Evolutionary conservation across 2,329 filamentous ascomycete genomes (phyloP).

Genomic region (Colletotrichum somersetense): DNA sequence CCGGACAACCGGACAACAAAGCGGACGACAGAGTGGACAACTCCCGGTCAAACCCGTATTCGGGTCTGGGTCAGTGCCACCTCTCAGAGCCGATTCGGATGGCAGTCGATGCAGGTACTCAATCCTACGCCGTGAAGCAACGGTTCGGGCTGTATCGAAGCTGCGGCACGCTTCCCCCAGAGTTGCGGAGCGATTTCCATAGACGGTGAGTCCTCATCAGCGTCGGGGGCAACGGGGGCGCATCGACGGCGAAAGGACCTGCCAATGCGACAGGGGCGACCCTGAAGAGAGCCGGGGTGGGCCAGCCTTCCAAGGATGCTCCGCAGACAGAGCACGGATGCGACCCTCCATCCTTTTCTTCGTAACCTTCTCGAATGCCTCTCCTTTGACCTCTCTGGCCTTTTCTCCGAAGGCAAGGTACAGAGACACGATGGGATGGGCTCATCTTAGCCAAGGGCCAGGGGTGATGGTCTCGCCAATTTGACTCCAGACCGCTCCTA

Average conservation of each 20-base stretch:
- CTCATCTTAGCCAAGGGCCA: slow-evolving; percentile 7
- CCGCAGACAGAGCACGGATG: slow-evolving; percentile 40
- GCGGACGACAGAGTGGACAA: slow-evolving; percentile 8
- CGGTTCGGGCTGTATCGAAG: slow-evolving; percentile 18
- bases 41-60: background rate
- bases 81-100: slow-evolving; percentile 17
- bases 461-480: slow-evolving; percentile 33
- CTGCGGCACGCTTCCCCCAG: slow-evolving; percentile 12
- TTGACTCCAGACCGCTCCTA: slow-evolving; percentile 36
- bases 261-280: slow-evolving; percentile 33
- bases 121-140: slow-evolving; percentile 1
- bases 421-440: slow-evolving; percentile 21
- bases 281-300: slow-evolving; percentile 35
- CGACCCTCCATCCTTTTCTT: slow-evolving; percentile 39
- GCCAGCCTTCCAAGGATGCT: slow-evolving; percentile 33
- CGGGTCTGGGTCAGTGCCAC: slow-evolving; percentile 3
- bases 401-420: slow-evolving; percentile 17
- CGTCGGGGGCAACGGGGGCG: slow-evolving; percentile 6
- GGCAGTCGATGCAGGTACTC: background rate
- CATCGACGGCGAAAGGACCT: slow-evolving; percentile 31
- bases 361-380: slow-evolving; percentile 41
- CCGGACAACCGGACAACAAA: background rate
- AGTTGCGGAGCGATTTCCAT: slow-evolving; percentile 33
- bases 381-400: slow-evolving; percentile 2
- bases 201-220: slow-evolving; percentile 24